Evolutionary conservation across 345 rosid genomes (phyloP), one percentile per base, ranked within the genome.

Genomic region (Melaleuca quinquenervia): DNA sequence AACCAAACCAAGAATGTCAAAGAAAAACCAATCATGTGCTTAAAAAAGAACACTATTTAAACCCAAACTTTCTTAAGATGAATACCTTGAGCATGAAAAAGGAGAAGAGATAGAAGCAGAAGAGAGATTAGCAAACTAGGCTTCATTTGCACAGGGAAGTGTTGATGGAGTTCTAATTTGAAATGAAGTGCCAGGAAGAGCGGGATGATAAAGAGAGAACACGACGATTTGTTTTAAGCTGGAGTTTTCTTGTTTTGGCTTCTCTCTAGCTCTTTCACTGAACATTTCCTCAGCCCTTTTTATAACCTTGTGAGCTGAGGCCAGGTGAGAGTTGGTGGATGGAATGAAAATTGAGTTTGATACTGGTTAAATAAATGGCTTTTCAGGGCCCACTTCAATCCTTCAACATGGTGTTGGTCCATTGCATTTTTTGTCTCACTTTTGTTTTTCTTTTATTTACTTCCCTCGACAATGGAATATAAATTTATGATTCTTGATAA

Each of bases 11-110:
- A 85, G 70, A 50, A 85, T 24, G 27, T 12, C 48, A 29, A 78
- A 41, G 21, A 22, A 15, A 53, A n/a, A 48, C 60, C n/a, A 52
- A 53, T 2, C 16, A 82, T 10, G 52, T 48, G 64, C 51, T 62
- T 16, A n/a, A 3, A 53, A 50, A 29, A 74, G 12, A 14, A 49
- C 26, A 74, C 1, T n/a, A 75, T 51, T 14, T 13, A 18, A 54
- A 2, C 64, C 50, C 51, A 29, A 53, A 26, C 5, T 52, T 74
- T 14, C 13, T 49, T 12, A 27, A 83, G 82, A 78, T 78, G 11
- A n/a, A 50, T 83, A 86, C 87, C 87, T 86, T 86, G 87, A 52
- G 15, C 88, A 18, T 53, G 84, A 7, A 64, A 54, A 76, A 55
- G 84, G 53, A 83, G 83, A 78, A 75, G 78, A 56, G 51, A 70